phyloP scores from a whole-genome alignment of 305 asterid species.

The Andrographis paniculata region DNA sequence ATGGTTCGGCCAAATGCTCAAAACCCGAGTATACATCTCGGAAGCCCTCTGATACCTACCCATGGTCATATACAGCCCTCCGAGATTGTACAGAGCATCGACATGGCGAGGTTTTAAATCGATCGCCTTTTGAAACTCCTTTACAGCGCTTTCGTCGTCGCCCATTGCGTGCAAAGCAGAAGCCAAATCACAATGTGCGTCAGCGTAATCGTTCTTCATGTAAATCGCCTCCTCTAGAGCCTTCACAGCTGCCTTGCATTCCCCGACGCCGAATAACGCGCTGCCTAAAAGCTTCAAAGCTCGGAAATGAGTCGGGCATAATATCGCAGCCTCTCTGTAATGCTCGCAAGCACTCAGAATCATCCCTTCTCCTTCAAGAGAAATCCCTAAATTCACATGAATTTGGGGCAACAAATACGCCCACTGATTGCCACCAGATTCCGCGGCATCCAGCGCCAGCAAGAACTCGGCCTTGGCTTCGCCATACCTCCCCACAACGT shows the following conservation, averaged over 20 bases:
- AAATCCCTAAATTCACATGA: conserved; percentile 91
- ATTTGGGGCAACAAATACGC: conserved; percentile 94
- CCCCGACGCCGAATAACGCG: conserved; percentile 92
- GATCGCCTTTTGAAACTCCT: conserved; percentile 96
- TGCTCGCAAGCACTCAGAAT: conserved; percentile 94
- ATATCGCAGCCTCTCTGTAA: conserved; percentile 95
- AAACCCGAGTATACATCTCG: conserved; percentile 90
- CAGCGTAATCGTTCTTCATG: conserved; percentile 91
- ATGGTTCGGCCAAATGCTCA: conserved; percentile 88
- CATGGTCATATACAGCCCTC: conserved; percentile 97
- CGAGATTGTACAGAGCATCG: conserved; percentile 87
- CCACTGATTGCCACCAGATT: conserved; percentile 93
- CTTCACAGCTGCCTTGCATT: conserved; percentile 95
- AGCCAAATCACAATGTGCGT: conserved; percentile 95
- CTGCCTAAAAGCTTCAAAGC: conserved; percentile 93
- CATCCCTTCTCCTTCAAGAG: conserved; percentile 97
- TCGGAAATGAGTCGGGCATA: conserved; percentile 93
- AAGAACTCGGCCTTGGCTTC: conserved; percentile 82
- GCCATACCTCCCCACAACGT: conserved; percentile 58
- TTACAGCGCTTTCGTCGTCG: conserved; percentile 84
- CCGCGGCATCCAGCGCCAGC: conserved; percentile 90
- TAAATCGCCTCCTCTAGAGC: conserved; percentile 97
- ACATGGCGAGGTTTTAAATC: conserved; percentile 95
- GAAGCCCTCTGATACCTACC: conserved; percentile 96
- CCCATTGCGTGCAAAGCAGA: conserved; percentile 94